Base-by-base conservation (phyloP, 2,329 filamentous ascomycete genomes). In the Claviceps digitariae region DNA sequence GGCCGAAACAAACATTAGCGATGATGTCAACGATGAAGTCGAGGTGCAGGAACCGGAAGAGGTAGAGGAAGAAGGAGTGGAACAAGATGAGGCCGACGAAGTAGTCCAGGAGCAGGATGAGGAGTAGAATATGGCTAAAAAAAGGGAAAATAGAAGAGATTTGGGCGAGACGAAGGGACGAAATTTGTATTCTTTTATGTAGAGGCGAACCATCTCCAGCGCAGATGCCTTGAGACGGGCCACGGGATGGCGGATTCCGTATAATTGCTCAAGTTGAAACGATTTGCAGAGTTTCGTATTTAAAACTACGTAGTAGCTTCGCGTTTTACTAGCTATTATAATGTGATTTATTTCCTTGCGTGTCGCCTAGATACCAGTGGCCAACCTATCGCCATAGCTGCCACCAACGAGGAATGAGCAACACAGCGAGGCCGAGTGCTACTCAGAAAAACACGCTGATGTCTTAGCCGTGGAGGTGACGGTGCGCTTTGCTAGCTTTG, bases 101-200 rank as follows among this genome's bases (percentile, higher is more conserved):
- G 57, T 58, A 23, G 60, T 60, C 8, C 56, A 59, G 6, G 63
- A 57, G 23, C 57, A 59, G 23, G 60, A 61, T 7, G 59, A 59
- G 27, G 57, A 61, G 21, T 60, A 57, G 17, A 59, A 62, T 9
- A 59, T 58, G 17, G 13, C 25, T 0, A 17, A 9, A 38, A 36
- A 13, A 34, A 12, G 5, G 4, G 8, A 45, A 27, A 17, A 12
- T 1, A 46, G 12, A 56, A 20, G 58, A 62, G 50, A 38, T 44
- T 23, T 34, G 13, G 47, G 36, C 50, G 38, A 55, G 50, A 51
- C 21, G 51, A 51, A 48, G 21, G 29, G 23, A 50, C 34, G 54
- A 52, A 52, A 43, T 36, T 52, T 48, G 15, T 48, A 36, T 54
- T 44, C 6, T 17, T 29, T 43, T 23, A 48, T 23, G 27, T 20